A percentile compares a stretch with the other conserved stretches of the same genome.
phyloP scores from a whole-genome alignment of 139 green algal genomes.

The Marvania coccoides region DNA sequence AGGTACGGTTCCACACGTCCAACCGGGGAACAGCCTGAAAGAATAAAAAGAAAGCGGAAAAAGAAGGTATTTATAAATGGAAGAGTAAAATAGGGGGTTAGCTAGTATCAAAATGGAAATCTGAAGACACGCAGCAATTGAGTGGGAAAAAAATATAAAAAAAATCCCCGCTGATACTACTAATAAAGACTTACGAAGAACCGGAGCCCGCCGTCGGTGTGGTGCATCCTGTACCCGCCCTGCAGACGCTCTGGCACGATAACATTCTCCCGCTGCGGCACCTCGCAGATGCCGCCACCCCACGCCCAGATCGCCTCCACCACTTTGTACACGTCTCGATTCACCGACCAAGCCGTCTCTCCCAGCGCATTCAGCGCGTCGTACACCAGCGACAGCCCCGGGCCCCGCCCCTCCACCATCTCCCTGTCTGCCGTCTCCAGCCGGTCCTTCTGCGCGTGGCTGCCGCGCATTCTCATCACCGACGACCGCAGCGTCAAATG shows the following conservation, averaged over 20 bases:
- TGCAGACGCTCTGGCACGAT: background rate
- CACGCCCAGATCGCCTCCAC: constrained; percentile 28
- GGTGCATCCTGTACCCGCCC: constrained; percentile 7
- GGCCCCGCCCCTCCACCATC: constrained; percentile 9
- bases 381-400: constrained; percentile 43
- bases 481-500: constrained; percentile 39
- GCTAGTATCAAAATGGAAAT: background rate
- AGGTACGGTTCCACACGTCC: constrained; percentile 5
- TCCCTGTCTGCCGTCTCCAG: constrained; percentile 22
- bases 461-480: constrained; percentile 47
- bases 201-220: background rate
- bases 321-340: constrained; percentile 40
- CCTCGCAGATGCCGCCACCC: constrained; percentile 25
- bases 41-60: background rate
- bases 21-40: background rate
- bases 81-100: background rate
- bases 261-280: constrained; percentile 9
- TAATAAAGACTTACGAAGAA: constrained; percentile 15
- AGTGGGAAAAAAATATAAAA: too few relatives aligned
- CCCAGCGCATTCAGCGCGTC: constrained; percentile 75
- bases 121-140: background rate
- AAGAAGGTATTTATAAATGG: too few relatives aligned
- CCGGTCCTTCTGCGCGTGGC: constrained; percentile 20
- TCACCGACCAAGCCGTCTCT: constrained; percentile 59
- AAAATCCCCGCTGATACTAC: background rate